Evolutionary conservation across 2,329 filamentous ascomycete species (phyloP).

Genomic region (Botrytis fabae): DNA sequence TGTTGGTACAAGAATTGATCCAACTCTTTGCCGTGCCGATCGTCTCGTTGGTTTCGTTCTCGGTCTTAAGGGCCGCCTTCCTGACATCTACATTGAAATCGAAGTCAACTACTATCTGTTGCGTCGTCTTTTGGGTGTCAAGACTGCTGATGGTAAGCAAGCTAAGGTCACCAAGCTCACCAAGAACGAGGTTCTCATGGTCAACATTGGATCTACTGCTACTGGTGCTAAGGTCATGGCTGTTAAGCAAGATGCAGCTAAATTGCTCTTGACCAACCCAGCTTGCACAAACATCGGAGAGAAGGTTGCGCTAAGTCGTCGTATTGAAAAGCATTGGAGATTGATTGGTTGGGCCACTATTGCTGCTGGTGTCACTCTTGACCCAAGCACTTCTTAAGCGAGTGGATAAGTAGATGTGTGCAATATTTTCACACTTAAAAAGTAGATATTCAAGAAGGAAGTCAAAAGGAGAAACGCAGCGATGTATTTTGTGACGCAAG

Average conservation of each 20-base stretch:
- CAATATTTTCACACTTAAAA: not conserved
- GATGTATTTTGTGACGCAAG: not conserved
- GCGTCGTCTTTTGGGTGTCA: conserved; percentile 89
- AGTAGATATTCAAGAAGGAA: not conserved
- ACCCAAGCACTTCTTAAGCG: conserved; percentile 38
- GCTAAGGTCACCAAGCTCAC: conserved; percentile 97
- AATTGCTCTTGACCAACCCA: conserved; percentile 87
- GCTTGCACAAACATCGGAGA: conserved; percentile 97
- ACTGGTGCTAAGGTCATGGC: conserved; percentile 96
- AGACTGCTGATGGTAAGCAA: conserved; percentile 97
- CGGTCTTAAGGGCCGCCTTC: conserved; percentile 87
- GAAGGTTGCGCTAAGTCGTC: conserved; percentile 93
- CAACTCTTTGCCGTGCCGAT: conserved; percentile 97
- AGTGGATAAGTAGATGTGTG: not conserved
- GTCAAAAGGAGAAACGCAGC: not conserved
- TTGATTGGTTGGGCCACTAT: conserved; percentile 83
- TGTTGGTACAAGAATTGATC: conserved; percentile 96
- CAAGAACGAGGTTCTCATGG: conserved; percentile 99
- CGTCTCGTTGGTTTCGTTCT: conserved; percentile 98
- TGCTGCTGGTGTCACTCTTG: conserved; percentile 40
- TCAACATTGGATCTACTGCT: conserved; percentile 97
- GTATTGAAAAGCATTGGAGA: conserved; percentile 99
- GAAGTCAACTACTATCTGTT: conserved; percentile 99
- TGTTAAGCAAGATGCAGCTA: conserved; percentile 96
- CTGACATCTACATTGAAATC: conserved; percentile 96